Evolutionary conservation across 176 grass and related monocot genomes (phyloP).

Genomic region (Paspalum vaginatum): DNA sequence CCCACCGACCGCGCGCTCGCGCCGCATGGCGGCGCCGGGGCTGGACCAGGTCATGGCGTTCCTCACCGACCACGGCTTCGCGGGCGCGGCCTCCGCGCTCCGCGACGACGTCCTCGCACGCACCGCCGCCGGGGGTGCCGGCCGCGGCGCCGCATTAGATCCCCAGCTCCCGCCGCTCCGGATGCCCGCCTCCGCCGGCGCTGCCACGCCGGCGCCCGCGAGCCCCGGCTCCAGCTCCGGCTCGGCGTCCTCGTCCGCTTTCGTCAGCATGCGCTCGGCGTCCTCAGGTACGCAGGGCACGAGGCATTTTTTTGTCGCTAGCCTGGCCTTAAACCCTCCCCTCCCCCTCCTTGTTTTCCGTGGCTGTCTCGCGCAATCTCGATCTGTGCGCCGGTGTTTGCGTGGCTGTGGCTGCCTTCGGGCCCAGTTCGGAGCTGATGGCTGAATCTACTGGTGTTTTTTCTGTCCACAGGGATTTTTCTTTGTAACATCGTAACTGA

Average conservation of each 20-base stretch:
- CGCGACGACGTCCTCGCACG: constrained; percentile 78
- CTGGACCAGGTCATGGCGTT: constrained; percentile 90
- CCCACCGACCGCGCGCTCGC: neutral
- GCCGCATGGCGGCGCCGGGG: constrained; percentile 68
- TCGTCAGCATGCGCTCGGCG: constrained; percentile 86
- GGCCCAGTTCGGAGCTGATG: constrained; percentile 9
- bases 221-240: constrained; percentile 52
- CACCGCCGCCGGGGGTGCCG: constrained; percentile 14
- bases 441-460: neutral
- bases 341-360: constrained; percentile 24
- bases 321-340: constrained; percentile 32
- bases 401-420: neutral
- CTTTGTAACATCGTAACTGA: neutral
- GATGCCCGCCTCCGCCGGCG: constrained; percentile 31
- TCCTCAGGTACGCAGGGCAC: constrained; percentile 65
- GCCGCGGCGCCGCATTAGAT: constrained; percentile 14
- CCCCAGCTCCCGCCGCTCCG: constrained; percentile 63
- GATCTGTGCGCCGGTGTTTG: constrained; percentile 41
- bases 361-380: constrained; percentile 28
- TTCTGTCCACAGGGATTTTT: neutral
- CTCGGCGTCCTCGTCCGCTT: constrained; percentile 75
- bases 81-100: constrained; percentile 79
- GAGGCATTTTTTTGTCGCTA: constrained; percentile 19
- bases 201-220: constrained; percentile 21
- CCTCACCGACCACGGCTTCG: constrained; percentile 79